These are phyloP conservation scores for Fusarium paranaense DNA, from an alignment of 2,329 filamentous ascomycete genomes.

Conservation along the genomic window DNA sequence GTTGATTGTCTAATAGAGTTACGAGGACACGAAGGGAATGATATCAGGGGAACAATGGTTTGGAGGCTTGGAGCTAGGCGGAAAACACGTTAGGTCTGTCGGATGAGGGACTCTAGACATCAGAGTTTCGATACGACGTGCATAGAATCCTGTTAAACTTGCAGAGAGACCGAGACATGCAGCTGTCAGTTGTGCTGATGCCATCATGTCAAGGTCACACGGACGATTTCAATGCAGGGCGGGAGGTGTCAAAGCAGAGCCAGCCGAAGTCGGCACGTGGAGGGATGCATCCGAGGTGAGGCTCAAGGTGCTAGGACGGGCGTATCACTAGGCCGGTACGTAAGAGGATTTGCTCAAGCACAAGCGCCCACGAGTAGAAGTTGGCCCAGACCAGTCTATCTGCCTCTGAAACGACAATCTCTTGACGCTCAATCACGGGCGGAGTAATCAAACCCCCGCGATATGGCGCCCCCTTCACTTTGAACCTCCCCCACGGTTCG, in stretches of 20 bases:
- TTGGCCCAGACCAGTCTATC: background rate
- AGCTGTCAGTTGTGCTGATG: slow-evolving; percentile 12
- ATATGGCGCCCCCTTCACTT: slow-evolving; percentile 24
- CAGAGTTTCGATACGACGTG: background rate
- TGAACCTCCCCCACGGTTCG: slow-evolving; percentile 18
- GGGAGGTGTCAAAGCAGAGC: background rate
- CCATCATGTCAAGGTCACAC: background rate
- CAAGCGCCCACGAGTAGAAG: background rate
- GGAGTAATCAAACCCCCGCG: slow-evolving; percentile 30
- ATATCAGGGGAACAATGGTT: slow-evolving; percentile 40
- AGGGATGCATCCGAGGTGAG: background rate
- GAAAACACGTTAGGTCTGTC: slow-evolving; percentile 27
- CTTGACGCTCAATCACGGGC: slow-evolving; percentile 12
- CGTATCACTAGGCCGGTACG: slow-evolving; percentile 16
- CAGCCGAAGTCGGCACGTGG: slow-evolving; percentile 1
- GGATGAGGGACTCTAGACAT: background rate
- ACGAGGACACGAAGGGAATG: slow-evolving; percentile 48
- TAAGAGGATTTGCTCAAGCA: slow-evolving; percentile 29
- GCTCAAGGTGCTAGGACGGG: background rate
- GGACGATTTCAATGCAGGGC: background rate
- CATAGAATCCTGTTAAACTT: slow-evolving; percentile 5
- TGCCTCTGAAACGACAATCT: slow-evolving; percentile 1
- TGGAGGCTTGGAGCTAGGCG: slow-evolving; percentile 20
- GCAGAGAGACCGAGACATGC: slow-evolving; percentile 14
- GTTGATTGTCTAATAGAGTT: slow-evolving; percentile 45